Evolutionary conservation across 257 asterid species (phyloP).

Genomic region (Solanum virginianum): DNA sequence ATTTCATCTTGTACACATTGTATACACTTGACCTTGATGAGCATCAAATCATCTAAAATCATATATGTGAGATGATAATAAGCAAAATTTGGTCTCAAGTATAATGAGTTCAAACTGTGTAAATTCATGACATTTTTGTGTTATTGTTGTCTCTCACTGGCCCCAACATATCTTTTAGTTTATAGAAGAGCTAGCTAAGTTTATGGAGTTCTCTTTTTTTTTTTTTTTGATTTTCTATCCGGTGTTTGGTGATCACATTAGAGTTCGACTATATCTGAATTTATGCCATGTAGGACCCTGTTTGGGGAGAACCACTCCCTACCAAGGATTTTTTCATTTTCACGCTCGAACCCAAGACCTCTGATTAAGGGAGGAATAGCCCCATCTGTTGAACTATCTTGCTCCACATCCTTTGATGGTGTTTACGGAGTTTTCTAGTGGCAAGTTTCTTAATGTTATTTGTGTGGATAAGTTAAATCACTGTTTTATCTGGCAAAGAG

Average conservation of each 20-base stretch:
- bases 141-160: not conserved
- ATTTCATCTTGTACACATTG: slow-evolving; percentile 12
- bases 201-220: no score
- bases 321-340: no score
- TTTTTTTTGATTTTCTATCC: no score
- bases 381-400: no score
- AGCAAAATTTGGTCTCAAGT: not conserved
- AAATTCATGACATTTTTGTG: not conserved
- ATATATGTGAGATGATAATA: not conserved
- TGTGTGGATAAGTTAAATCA: not conserved
- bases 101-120: not conserved
- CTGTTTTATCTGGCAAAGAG: not conserved
- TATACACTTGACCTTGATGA: slow-evolving; percentile 3
- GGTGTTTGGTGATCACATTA: no score
- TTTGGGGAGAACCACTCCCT: no score
- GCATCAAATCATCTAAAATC: not conserved
- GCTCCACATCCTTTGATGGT: no score
- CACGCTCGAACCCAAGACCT: no score
- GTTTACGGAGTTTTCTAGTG: no score
- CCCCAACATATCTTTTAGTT: not conserved
- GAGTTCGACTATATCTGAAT: no score
- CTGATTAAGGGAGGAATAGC: no score
- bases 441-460: not conserved
- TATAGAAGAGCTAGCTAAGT: not conserved
- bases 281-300: no score